Base-by-base conservation (phyloP, 495 filamentous ascomycete species). In the Hypoxylon subgilvum region DNA sequence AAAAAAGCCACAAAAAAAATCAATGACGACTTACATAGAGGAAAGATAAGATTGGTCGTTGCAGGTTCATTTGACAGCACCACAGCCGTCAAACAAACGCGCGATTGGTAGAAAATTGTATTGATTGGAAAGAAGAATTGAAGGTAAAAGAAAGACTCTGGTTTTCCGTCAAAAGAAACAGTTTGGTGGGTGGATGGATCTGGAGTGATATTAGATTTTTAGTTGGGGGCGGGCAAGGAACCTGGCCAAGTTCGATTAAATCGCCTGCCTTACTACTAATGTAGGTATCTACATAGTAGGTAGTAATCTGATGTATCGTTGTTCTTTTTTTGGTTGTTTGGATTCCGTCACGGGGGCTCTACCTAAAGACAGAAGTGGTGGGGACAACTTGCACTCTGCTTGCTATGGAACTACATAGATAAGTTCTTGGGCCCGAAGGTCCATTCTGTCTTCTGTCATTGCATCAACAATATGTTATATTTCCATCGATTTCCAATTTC, bases 1-100 rank as follows among this genome's bases (percentile, higher is more conserved):
- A 28, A 14, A 38, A 39, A 19, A 22, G 22, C 4, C 50, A 21
- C 13, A 36, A 12, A 30, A 30, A 38, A 31, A 58, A 44, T 35
- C 14, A 41, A 52, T 52, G 53, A 56, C 51, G 56, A 79, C 74
- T 79, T 75, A 82, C 79, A 64, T 69, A 74, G 70, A 71, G 69
- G 69, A 69, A 74, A 60, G 67, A 48, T 62, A 65, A 43, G 56
- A 74, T 68, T 63, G 68, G 69, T 71, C 66, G 75, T 70, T 82
- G 84, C 82, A 87, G 83, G 82, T 86, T 87, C 84, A 85, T 84
- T 85, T 84, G 82, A 84, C 81, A 82, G 81, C 82, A 70, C 49
- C 52, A 28, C 64, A 79, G 82, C 78, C 81, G 82, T 76, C 82
- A 85, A 84, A 80, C 72, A 77, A 86, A 87, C 82, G 81, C 82